Percentiles rank a stretch among this genome's conserved stretches.
Evolutionary conservation across 2,329 filamentous ascomycete species (phyloP).

Genomic region (Nemania sp.): DNA sequence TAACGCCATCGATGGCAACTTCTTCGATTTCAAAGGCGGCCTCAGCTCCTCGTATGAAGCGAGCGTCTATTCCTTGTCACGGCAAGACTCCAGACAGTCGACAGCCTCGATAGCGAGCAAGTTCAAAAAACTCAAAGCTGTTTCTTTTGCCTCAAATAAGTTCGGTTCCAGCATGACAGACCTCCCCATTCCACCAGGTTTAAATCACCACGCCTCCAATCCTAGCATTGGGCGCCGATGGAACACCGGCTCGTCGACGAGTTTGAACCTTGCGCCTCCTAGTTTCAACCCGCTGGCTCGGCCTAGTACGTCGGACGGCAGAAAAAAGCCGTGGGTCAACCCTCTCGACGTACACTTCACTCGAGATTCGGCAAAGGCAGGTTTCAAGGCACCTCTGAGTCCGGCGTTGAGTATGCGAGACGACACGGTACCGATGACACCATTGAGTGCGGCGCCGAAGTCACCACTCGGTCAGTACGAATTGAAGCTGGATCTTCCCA

Average conservation of each 20-base stretch:
- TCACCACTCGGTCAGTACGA: slow-evolving; percentile 50
- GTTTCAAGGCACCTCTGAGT: slow-evolving; percentile 21
- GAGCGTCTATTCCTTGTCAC: slow-evolving; percentile 35
- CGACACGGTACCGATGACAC: slow-evolving; percentile 13
- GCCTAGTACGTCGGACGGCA: slow-evolving; percentile 41
- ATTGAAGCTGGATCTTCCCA: slow-evolving; percentile 40
- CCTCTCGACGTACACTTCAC: slow-evolving; percentile 54
- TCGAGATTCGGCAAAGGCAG: slow-evolving; percentile 35
- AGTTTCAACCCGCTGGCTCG: slow-evolving; percentile 40
- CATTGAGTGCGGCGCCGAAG: slow-evolving; percentile 38
- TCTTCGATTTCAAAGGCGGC: slow-evolving; percentile 23
- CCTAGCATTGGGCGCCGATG: slow-evolving; percentile 42
- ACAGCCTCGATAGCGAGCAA: slow-evolving; percentile 32
- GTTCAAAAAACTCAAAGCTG: slow-evolving; percentile 34
- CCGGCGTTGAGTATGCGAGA: slow-evolving; percentile 18
- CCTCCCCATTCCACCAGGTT: slow-evolving; percentile 40
- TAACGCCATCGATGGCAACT: slow-evolving; percentile 13
- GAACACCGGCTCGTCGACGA: slow-evolving; percentile 44
- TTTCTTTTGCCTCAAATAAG: slow-evolving; percentile 45
- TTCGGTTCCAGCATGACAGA: slow-evolving; percentile 53
- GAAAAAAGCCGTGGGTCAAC: slow-evolving; percentile 49
- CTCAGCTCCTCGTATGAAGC: slow-evolving; percentile 18
- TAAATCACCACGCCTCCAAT: slow-evolving; percentile 38
- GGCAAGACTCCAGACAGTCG: slow-evolving; percentile 49
- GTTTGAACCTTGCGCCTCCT: slow-evolving; percentile 38